Conservation (phyloP, 305 asterid species). For the Fraxinus sp. region DNA sequence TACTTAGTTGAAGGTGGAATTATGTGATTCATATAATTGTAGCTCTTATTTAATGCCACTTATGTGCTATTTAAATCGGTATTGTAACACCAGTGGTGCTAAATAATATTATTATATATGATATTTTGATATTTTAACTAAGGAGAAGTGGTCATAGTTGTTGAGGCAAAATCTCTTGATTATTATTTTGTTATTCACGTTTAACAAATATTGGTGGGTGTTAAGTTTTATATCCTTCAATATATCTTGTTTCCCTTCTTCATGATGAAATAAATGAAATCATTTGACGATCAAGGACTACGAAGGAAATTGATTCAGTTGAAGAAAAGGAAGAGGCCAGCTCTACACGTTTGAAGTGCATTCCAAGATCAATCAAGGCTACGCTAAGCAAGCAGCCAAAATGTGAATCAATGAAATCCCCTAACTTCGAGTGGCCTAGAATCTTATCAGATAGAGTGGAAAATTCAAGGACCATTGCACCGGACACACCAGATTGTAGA, state of each 20-base stretch:
- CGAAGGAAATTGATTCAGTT: slow-evolving; percentile 43
- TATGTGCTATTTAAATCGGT: too few relatives aligned
- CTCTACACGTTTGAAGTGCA: slow-evolving; percentile 64
- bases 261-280: slow-evolving; percentile 6
- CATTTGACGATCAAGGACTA: slow-evolving; percentile 48
- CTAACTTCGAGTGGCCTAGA: slow-evolving; percentile 73
- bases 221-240: too few relatives aligned
- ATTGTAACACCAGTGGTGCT: too few relatives aligned
- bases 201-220: too few relatives aligned
- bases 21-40: too few relatives aligned
- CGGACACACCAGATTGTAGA: slow-evolving; percentile 58
- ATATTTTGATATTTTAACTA: too few relatives aligned
- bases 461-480: slow-evolving; percentile 52
- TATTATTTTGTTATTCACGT: background rate
- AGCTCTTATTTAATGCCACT: too few relatives aligned
- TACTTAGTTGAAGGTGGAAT: too few relatives aligned
- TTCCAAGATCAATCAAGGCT: slow-evolving; percentile 73
- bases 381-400: slow-evolving; percentile 72
- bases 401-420: slow-evolving; percentile 91
- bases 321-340: slow-evolving; percentile 56
- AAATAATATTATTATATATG: too few relatives aligned
- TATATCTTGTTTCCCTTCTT: background rate
- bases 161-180: background rate
- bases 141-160: background rate
- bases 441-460: slow-evolving; percentile 65